phyloP scores from a whole-genome alignment of 495 filamentous ascomycete genomes.

The Penicillium paxilli region DNA sequence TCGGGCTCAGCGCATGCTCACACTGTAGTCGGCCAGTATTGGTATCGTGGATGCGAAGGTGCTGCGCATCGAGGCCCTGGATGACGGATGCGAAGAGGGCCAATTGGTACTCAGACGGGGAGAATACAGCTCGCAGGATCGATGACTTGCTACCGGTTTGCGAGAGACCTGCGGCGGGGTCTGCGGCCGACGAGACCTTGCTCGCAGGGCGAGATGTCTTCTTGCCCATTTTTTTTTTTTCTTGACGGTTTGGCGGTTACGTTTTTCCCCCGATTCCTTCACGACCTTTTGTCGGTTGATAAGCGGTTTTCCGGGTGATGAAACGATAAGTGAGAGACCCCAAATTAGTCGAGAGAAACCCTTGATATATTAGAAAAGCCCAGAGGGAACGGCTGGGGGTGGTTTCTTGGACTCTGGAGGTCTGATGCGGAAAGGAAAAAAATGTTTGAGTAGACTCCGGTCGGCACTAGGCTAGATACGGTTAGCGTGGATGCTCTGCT shows the following conservation, averaged over 20 bases:
- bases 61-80: constrained; percentile 58
- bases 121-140: constrained; percentile 53
- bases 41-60: constrained; percentile 60
- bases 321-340: neutral
- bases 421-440: constrained; percentile 45
- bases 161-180: constrained; percentile 39
- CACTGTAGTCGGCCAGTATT: constrained; percentile 57
- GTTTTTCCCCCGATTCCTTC: constrained; percentile 9
- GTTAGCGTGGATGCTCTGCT: constrained; percentile 31
- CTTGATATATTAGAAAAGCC: constrained; percentile 21
- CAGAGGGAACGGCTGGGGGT: constrained; percentile 16
- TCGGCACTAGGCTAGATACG: constrained; percentile 33
- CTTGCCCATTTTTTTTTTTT: constrained; percentile 49
- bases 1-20: constrained; percentile 53
- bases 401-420: constrained; percentile 30
- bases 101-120: constrained; percentile 55
- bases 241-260: constrained; percentile 17
- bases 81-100: constrained; percentile 61
- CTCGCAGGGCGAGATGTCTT: constrained; percentile 47
- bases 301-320: neutral
- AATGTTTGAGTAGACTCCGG: constrained; percentile 46
- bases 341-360: constrained; percentile 7
- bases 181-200: constrained; percentile 50
- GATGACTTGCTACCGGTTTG: constrained; percentile 47
- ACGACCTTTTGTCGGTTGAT: neutral